phyloP scores from a whole-genome alignment of 2,329 filamentous ascomycete species.

The Chrysosporium queenslandicum region DNA sequence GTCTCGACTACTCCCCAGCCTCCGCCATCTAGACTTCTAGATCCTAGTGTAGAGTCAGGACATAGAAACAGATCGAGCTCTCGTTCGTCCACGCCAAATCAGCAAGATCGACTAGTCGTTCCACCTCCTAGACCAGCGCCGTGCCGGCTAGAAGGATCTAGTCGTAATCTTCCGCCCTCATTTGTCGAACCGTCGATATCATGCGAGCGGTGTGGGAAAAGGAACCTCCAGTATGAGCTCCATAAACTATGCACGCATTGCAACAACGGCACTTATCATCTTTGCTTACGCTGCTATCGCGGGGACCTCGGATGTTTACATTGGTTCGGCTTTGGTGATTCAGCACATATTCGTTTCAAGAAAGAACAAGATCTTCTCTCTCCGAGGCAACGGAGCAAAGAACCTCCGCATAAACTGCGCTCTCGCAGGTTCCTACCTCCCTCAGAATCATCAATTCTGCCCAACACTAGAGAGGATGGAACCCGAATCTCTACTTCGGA shows the following conservation, averaged over 20 bases:
- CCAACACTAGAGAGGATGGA: conserved; percentile 34
- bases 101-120: conserved; percentile 8
- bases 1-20: background rate
- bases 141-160: conserved; percentile 23
- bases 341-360: conserved; percentile 59
- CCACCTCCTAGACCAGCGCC: conserved; percentile 26
- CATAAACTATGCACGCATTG: conserved; percentile 76
- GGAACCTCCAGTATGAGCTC: conserved; percentile 71
- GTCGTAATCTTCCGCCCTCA: conserved; percentile 26
- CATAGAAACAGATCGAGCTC: background rate
- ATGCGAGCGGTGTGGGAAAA: conserved; percentile 60
- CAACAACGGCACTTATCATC: conserved; percentile 59
- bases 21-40: background rate
- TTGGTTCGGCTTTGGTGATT: conserved; percentile 79
- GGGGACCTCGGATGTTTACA: conserved; percentile 65
- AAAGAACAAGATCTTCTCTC: conserved; percentile 36
- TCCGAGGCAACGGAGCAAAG: conserved; percentile 20
- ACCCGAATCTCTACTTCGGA: conserved; percentile 52
- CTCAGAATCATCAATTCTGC: conserved; percentile 20
- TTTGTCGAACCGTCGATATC: conserved; percentile 62
- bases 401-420: conserved; percentile 45
- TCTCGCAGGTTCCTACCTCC: conserved; percentile 30
- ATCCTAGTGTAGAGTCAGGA: background rate
- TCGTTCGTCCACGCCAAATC: background rate
- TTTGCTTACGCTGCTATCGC: conserved; percentile 75